These are phyloP conservation scores for Schwanniomyces sp. DNA, from an alignment of 805 yeast genomes.

Conservation along the genomic window DNA sequence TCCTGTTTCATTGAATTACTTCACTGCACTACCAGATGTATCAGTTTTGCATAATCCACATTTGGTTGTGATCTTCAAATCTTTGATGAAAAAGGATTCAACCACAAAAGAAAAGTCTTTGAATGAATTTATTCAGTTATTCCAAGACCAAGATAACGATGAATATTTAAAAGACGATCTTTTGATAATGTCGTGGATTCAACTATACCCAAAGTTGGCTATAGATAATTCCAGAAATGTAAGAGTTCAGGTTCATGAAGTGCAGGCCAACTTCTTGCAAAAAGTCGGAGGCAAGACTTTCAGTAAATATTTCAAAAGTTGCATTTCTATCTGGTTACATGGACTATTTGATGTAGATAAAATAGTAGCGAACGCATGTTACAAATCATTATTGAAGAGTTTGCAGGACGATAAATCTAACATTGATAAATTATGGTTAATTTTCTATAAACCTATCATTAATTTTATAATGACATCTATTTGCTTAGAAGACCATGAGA, in stretches of 20 bases:
- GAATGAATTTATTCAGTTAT: slow-evolving; percentile 43
- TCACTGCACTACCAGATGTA: slow-evolving; percentile 73
- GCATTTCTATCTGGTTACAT: slow-evolving; percentile 70
- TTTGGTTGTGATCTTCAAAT: slow-evolving; percentile 67
- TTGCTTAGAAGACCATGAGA: slow-evolving; percentile 55
- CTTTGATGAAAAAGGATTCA: slow-evolving; percentile 73
- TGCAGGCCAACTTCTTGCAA: slow-evolving; percentile 49
- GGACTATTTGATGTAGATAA: slow-evolving; percentile 74
- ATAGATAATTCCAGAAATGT: slow-evolving; percentile 69
- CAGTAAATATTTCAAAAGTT: slow-evolving; percentile 65
- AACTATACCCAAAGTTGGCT: slow-evolving; percentile 76
- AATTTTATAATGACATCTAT: slow-evolving; percentile 54
- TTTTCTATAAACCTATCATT: slow-evolving; percentile 57
- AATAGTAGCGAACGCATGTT: slow-evolving; percentile 53
- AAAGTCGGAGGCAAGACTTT: slow-evolving; percentile 57
- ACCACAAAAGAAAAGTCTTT: slow-evolving; percentile 85
- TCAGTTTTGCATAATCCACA: slow-evolving; percentile 38
- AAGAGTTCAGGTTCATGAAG: slow-evolving; percentile 59
- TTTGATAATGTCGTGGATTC: slow-evolving; percentile 68
- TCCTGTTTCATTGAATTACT: slow-evolving; percentile 69
- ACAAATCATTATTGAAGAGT: slow-evolving; percentile 45
- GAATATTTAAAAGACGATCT: slow-evolving; percentile 45
- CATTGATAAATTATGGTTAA: slow-evolving; percentile 56
- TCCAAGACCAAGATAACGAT: slow-evolving; percentile 20
- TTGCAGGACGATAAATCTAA: slow-evolving; percentile 56